These are phyloP conservation scores for Pichia deserticola DNA, from an alignment of 805 yeast genomes.

Conservation along the genomic window DNA sequence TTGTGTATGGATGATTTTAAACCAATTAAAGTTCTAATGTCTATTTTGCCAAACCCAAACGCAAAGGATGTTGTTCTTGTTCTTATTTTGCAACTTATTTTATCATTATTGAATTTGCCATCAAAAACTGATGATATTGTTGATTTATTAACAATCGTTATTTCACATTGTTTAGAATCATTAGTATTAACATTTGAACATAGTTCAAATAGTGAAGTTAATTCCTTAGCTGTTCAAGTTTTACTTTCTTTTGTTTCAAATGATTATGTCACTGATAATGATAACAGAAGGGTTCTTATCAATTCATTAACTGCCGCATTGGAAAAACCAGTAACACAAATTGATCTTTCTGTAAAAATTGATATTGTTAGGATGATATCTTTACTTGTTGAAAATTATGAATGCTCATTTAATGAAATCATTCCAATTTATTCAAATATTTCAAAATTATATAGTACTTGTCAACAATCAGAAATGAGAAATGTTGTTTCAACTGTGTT, in stretches of 20 bases:
- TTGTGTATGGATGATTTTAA: conserved; percentile 48
- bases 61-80: conserved; percentile 63
- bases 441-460: conserved; percentile 45
- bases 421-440: conserved; percentile 23
- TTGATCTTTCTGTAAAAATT: conserved; percentile 46
- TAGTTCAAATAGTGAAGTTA: conserved; percentile 37
- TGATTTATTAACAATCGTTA: conserved; percentile 46
- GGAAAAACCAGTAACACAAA: conserved; percentile 46
- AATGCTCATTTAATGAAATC: conserved; percentile 46
- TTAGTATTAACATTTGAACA: conserved; percentile 44
- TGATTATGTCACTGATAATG: conserved; percentile 48
- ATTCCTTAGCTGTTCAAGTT: conserved; percentile 44
- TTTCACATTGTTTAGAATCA: conserved; percentile 46
- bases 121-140: conserved; percentile 35
- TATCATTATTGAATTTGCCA: conserved; percentile 36
- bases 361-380: conserved; percentile 53
- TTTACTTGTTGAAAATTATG: conserved; percentile 43
- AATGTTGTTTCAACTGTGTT: conserved; percentile 54
- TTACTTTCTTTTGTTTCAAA: conserved; percentile 48
- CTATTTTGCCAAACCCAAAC: conserved; percentile 42
- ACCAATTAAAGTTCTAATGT: conserved; percentile 49
- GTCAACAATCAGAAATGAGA: conserved; percentile 57
- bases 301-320: conserved; percentile 53
- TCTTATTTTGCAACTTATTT: conserved; percentile 48
- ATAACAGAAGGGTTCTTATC: conserved; percentile 45